These are phyloP conservation scores for Azolla pinnata DNA, from an alignment of 75 land plant species.

Conservation along the genomic window DNA sequence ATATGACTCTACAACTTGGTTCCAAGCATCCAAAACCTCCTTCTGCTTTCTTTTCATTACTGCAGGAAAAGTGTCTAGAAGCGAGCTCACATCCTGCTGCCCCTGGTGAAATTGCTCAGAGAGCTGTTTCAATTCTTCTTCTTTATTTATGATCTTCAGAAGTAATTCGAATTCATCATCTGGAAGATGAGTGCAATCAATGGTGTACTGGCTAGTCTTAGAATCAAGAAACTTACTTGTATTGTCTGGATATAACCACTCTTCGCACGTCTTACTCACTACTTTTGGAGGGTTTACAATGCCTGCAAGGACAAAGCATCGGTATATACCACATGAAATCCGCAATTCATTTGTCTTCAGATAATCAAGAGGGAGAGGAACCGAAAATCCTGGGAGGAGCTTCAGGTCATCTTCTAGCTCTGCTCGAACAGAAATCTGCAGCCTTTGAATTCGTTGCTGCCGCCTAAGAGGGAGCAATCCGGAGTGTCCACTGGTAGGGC, in stretches of 20 bases:
- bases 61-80: not conserved
- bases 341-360: not conserved
- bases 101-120: not conserved
- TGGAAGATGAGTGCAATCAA: not conserved
- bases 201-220: not conserved
- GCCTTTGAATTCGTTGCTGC: constrained; percentile 14
- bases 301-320: not conserved
- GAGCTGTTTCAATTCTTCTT: not conserved
- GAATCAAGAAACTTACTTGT: not conserved
- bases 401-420: constrained; percentile 21
- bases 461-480: not conserved
- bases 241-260: not conserved
- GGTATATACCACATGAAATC: not conserved
- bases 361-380: not conserved
- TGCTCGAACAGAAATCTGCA: constrained; percentile 14
- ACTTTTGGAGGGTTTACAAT: not conserved
- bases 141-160: not conserved
- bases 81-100: not conserved
- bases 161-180: not conserved
- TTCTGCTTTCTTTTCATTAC: not conserved
- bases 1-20: not conserved
- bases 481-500: not conserved
- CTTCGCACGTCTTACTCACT: not conserved
- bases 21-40: not conserved
- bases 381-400: constrained; percentile 5